Evolutionary conservation across 306 rosid species (phyloP), one percentile per base, ranked within the genome.

Genomic region (Amphicarpaea edgeworthii): DNA sequence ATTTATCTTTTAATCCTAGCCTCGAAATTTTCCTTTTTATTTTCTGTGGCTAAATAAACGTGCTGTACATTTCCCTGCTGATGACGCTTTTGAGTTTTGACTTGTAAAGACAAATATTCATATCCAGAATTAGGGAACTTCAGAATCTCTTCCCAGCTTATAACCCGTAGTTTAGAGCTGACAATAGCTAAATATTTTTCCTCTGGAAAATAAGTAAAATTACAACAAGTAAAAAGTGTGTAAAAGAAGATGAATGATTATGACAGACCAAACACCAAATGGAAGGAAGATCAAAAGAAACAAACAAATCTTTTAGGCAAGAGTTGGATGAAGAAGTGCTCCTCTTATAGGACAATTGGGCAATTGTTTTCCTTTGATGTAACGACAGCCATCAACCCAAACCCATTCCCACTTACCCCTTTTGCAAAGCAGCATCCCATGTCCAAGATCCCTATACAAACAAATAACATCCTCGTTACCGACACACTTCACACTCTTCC

Each of bases 361-460:
- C 50, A 91, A 84, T 45, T 41, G 78, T 75, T 30, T 86, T 79
- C 88, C 89, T 40, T 86, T 73, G 1, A 87, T 16, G 16, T 63
- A 60, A 30, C 51, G 34, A 72, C 89, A 88, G 41, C 93, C 93
- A 38, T 88, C 88, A 70, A 86, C 70, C 97, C 97, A 93, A 70
- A 83, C 68, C 97, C 98, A 93, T 16, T 78, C 89, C 93, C 91
- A 81, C 12, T 28, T 62, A 10, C 82, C 58, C 40, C 7, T 70
- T 76, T 73, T 86, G 78, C 94, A 86, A 71, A 83, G 70, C 14
- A 88, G 82, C 96, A 91, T 87, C 66, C 97, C 96, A 43, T 57
- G 69, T 37, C 86, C 83, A 26, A 93, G 79, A 2, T 86, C 89
- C 30, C 83, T 86, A 32, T 88, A 88, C 87, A 93, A 83, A 76